Evolutionary conservation across 2,329 filamentous ascomycete genomes (phyloP), one percentile per base, ranked within the genome.

Genomic region (Alternaria panax): DNA sequence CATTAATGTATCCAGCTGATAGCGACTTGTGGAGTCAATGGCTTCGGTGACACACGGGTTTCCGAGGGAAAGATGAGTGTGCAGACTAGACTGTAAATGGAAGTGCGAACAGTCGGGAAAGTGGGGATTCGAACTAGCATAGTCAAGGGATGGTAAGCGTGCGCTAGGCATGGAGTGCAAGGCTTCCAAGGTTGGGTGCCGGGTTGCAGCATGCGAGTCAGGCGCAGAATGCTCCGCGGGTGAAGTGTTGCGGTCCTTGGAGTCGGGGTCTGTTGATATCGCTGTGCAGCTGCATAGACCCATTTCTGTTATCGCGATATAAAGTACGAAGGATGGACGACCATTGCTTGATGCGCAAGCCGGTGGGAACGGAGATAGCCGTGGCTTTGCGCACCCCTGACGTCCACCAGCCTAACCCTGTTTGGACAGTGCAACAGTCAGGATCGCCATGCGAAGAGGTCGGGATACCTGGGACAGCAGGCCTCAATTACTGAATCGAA

Each of bases 41-140:
- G 38, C 45, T 34, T 60, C 34, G 43, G 51, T 64, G 57, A 27
- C 22, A 40, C 20, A 51, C 38, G 43, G 24, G 43, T 36, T 50
- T 62, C 46, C 54, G 42, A 34, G 27, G 20, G 52, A 22, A 45
- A 62, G 41, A 27, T 47, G 54, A 56, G 47, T 22, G 46, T 38
- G 7, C 30, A 14, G 28, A 22, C 66, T 63, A 66, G 45, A 22
- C 59, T 42, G 2, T 56, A 53, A 41, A 25, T 25, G 63, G 66
- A 30, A 69, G 61, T 65, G 41, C 52, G 65, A 69, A 66, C 61
- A 69, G 66, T 69, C 51, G 54, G 63, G 56, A 62, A 62, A 50
- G 56, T 60, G 60, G 56, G 47, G 36, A 18, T 22, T 36, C 24
- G 14, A 14, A 38, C 65, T 65, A 67, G 54, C 22, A 25, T 57